Evolutionary conservation across 2,329 filamentous ascomycete genomes (phyloP).

Genomic region (Trichoderma pleuroti): DNA sequence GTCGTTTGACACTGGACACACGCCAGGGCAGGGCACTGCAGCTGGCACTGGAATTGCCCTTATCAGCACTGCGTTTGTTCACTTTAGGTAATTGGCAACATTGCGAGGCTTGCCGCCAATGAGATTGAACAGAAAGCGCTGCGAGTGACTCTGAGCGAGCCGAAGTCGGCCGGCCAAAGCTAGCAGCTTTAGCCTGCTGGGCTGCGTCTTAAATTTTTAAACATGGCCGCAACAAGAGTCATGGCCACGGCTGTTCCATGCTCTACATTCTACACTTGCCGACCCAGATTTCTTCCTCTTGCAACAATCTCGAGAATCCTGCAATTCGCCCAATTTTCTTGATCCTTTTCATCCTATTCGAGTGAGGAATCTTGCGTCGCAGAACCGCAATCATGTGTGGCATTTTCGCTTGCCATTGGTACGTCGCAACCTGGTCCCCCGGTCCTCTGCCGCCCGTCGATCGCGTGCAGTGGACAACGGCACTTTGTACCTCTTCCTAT

Average conservation of each 20-base stretch:
- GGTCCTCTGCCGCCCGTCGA: not conserved
- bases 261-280: conserved; percentile 4
- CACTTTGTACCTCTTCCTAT: not conserved
- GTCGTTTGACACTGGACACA: not conserved
- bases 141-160: conserved; percentile 17
- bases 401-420: conserved; percentile 94
- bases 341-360: not conserved
- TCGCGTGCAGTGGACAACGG: not conserved
- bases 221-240: conserved; percentile 18
- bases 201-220: conserved; percentile 5
- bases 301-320: not conserved
- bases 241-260: not conserved
- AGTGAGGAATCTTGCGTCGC: not conserved
- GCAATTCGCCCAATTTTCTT: not conserved
- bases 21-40: too few species aligned
- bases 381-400: conserved; percentile 75
- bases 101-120: conserved; percentile 15
- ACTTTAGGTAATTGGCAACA: conserved; percentile 11
- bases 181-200: not conserved
- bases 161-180: conserved; percentile 24
- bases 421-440: conserved; percentile 36
- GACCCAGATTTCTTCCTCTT: not conserved
- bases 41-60: not conserved
- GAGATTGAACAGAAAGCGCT: not conserved
- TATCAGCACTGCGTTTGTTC: conserved; percentile 9